These are phyloP conservation scores for Solanum chmielewskii DNA, from an alignment of 257 asterid species.

Conservation along the genomic window DNA sequence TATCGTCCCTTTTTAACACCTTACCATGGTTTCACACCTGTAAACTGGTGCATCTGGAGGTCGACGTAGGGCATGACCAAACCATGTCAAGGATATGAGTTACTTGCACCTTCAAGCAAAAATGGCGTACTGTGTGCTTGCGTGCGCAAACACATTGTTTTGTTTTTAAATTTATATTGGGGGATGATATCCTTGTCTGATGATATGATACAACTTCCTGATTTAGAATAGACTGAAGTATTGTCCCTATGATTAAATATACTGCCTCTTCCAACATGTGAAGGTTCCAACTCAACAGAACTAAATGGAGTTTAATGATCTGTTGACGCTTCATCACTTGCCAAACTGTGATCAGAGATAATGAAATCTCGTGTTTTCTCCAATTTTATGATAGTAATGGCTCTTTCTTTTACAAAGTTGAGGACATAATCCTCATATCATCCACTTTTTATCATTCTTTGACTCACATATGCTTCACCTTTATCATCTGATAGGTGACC, in stretches of 20 bases:
- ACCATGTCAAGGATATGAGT: neutral
- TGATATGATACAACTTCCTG: neutral
- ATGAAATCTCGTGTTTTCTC: neutral
- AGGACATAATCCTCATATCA: neutral
- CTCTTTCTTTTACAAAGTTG: neutral
- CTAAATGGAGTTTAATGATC: neutral
- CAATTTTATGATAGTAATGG: neutral
- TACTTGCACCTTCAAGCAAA: neutral
- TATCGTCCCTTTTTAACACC: neutral
- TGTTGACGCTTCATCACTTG: neutral
- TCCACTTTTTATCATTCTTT: neutral
- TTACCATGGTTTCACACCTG: neutral
- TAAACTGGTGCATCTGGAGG: neutral
- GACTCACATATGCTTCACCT: neutral
- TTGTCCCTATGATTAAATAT: neutral
- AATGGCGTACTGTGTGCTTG: neutral
- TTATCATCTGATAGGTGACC: constrained; percentile 39
- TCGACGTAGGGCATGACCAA: neutral
- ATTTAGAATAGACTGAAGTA: neutral
- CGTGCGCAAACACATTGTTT: neutral
- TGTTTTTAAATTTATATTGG: neutral
- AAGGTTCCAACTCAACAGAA: neutral
- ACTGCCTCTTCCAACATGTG: neutral
- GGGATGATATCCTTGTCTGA: neutral
- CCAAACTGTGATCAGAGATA: neutral